Evolutionary conservation across 352 stramenopile genomes (phyloP), one percentile per base, ranked within the genome.

Genomic region (Aphanomyces stellatus): DNA sequence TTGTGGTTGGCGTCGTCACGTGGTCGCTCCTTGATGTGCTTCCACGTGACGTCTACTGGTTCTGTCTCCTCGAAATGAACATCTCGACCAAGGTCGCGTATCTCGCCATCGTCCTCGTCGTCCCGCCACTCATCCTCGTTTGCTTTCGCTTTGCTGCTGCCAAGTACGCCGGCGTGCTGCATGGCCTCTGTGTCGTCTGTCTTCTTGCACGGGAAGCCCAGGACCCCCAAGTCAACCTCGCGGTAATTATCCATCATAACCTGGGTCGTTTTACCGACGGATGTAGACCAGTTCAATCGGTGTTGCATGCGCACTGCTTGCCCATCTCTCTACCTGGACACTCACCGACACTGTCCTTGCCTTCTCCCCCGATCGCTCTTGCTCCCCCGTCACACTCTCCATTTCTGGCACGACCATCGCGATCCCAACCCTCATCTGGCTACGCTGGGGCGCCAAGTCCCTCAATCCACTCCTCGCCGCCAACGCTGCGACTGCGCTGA

Each of bases 21-120:
- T 67, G 60, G 60, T 28, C 46, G 31, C n/a, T 67, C 28, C 10
- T 42, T 13, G 40, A 59, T 19, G 5, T 15, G 17, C 49, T 67
- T 25, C 60, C 60, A 13, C 60, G 60, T 2, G 60, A 67, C 22
- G 27, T 59, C 7, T 67, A 67, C 34, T 67, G 60, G 60, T 67
- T 67, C 34, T 56, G 37, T 17, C 60, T 67, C 33, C 3, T 55
- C 8, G 49, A 40, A 22, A 67, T 67, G 60, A 51, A 57, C 11
- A 15, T 67, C 13, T 51, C 60, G 0, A 35, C 8, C 49, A 31
- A 67, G 17, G 17, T 67, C 19, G 30, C 30, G 13, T 67, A 48
- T 33, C 34, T 67, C 24, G 41, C 11, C 22, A 53, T 64, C 17
- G 0, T 67, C 10, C 30, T 67, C 30, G 10, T 42, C 24, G 2